A percentile compares a stretch with the other conserved stretches of the same genome.
phyloP scores from a whole-genome alignment of 176 grass and related monocot species.

The sorghum (Sorghum bicolor) region Sorghum_bicolor_NCBIv3 NC_012877.2:58318001-58318500 shows the following conservation, averaged over 20 bases:
- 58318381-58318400: not conserved
- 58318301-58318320: not conserved
- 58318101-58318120: no score
- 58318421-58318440: not conserved
- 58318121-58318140: no score
- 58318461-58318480: conserved; percentile 23
- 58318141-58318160: no score
- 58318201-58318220: not conserved
- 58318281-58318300: not conserved
- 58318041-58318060: not conserved
- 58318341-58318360: not conserved
- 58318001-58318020: not conserved
- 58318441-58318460: not conserved
- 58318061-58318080: not conserved
- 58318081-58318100: not conserved
- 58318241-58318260: not conserved
- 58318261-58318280: not conserved
- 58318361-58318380: not conserved
- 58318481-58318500: not conserved
- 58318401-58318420: not conserved
- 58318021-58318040: not conserved
- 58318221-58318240: not conserved
- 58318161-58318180: no score
- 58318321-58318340: not conserved
- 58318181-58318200: not conserved